phyloP scores from a whole-genome alignment of 2,329 filamentous ascomycete species.

The Ascochyta fabae region DNA sequence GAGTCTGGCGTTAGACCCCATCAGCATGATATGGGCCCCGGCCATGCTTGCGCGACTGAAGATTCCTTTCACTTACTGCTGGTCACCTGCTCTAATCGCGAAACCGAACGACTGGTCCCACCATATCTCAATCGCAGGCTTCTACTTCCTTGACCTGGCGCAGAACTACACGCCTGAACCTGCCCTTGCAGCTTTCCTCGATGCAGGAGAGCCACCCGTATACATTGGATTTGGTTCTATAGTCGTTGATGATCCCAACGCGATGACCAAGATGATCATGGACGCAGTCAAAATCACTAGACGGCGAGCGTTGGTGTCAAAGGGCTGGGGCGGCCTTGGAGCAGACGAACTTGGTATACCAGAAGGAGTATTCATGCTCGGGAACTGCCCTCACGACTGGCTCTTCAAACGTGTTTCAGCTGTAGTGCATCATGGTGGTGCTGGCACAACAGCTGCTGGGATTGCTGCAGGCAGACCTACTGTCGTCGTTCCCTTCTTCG shows the following conservation, averaged over 20 bases:
- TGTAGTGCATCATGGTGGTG: conserved; percentile 87
- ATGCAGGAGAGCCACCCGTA: conserved; percentile 49
- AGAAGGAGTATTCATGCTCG: conserved; percentile 80
- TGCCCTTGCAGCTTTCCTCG: conserved; percentile 49
- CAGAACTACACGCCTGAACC: conserved; percentile 49
- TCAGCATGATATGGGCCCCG: conserved; percentile 83
- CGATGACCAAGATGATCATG: conserved; percentile 51
- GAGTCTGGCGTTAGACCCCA: conserved; percentile 74
- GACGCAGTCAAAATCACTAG: conserved; percentile 61
- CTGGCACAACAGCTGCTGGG: conserved; percentile 87
- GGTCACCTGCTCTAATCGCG: conserved; percentile 56
- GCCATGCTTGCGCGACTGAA: conserved; percentile 76
- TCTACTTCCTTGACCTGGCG: conserved; percentile 50
- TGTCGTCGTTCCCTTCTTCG: conserved; percentile 80
- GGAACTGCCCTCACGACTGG: conserved; percentile 89
- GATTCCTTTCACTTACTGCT: conserved; percentile 90
- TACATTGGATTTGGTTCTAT: conserved; percentile 54
- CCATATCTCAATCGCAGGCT: conserved; percentile 50
- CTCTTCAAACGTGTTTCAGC: conserved; percentile 80
- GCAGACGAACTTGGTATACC: conserved; percentile 69
- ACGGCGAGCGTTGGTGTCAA: conserved; percentile 80
- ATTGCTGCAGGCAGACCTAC: conserved; percentile 81
- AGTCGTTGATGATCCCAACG: conserved; percentile 52
- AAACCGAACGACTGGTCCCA: conserved; percentile 56
- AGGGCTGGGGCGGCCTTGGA: conserved; percentile 87